A percentile compares a stretch with the other conserved stretches of the same genome.
Conservation (phyloP, 2,329 filamentous ascomycete genomes). For the Aureobasidium melanogenum region DNA sequence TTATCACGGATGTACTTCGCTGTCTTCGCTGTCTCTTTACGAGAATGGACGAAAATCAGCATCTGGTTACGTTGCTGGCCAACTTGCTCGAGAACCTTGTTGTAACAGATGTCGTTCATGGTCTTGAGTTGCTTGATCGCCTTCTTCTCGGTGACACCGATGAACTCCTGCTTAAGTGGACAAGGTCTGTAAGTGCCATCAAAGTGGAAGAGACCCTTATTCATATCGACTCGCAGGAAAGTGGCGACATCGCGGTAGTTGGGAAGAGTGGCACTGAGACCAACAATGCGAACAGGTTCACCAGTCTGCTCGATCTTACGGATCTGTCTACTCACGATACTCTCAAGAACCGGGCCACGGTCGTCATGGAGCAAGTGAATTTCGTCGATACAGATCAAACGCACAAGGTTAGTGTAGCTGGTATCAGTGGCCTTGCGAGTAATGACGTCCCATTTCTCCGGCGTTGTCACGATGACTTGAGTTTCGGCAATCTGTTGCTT, state of each 20-base stretch:
- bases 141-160: constrained; percentile 95
- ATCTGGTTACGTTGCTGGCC: constrained; percentile 91
- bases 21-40: constrained; percentile 97
- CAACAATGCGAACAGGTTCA: constrained; percentile 83
- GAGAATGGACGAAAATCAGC: constrained; percentile 97
- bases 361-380: constrained; percentile 97
- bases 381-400: constrained; percentile 93
- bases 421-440: constrained; percentile 95
- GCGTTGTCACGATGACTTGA: constrained; percentile 95
- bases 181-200: constrained; percentile 91
- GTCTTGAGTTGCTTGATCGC: constrained; percentile 98
- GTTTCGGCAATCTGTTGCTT: constrained; percentile 98
- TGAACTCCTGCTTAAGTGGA: constrained; percentile 90
- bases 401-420: constrained; percentile 94
- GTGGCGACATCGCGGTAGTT: constrained; percentile 95
- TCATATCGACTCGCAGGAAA: constrained; percentile 81
- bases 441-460: constrained; percentile 98
- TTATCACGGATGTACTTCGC: constrained; percentile 94
- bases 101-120: constrained; percentile 99
- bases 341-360: constrained; percentile 90
- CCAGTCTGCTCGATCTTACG: constrained; percentile 89
- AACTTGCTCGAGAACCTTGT: constrained; percentile 92
- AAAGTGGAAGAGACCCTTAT: constrained; percentile 89
- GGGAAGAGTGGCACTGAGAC: constrained; percentile 87
- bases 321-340: constrained; percentile 90